Base-by-base conservation (phyloP, 768 basidiomycete genomes). In the Tulasnella sp. region DNA sequence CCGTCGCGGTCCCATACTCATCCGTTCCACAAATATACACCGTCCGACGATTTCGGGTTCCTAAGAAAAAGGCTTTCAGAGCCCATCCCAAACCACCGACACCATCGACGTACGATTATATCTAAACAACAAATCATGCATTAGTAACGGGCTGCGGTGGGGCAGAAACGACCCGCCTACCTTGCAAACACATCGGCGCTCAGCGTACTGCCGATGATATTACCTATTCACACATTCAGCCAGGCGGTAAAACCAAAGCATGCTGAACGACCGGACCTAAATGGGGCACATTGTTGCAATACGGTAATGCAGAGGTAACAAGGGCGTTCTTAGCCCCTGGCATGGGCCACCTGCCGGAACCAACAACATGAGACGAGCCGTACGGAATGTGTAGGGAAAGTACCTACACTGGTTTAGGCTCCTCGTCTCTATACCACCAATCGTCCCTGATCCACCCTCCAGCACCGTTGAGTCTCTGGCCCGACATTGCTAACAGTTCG, bases 1-100 rank as follows among this genome's bases (percentile, higher is more conserved):
- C 96, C 0, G 96, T 96, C 0, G 96, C 94, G 6, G 96, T 99
- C n/a, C 96, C 96, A 65, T 99, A 99, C 70, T 99, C 96, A 67
- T 99, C 96, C 3, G 96, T 98, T 25, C 96, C 96, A 69, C 96
- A 99, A 56, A 99, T 77, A 67, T 94, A 99, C 31, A 98, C 75
- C 0, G 91, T 94, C 41, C 83, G 81, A 64, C 85, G 75, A 74
- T 98, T 96, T 65, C 85, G 75, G 29, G 89, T 85, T 32, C 80
- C 74, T 75, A 51, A 5, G 23, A 19, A 27, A 1, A 53, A 48
- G 17, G 57, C n/a, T n/a, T n/a, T n/a, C n/a, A n/a, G n/a, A n/a
- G n/a, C n/a, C n/a, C n/a, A n/a, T n/a, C n/a, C 9, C 34, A 15
- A n/a, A 23, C 29, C 6, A 15, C 15, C 23, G 31, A 12, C 15